phyloP scores from a whole-genome alignment of 2,329 filamentous ascomycete genomes.

The Fonsecaea pedrosoi region DNA sequence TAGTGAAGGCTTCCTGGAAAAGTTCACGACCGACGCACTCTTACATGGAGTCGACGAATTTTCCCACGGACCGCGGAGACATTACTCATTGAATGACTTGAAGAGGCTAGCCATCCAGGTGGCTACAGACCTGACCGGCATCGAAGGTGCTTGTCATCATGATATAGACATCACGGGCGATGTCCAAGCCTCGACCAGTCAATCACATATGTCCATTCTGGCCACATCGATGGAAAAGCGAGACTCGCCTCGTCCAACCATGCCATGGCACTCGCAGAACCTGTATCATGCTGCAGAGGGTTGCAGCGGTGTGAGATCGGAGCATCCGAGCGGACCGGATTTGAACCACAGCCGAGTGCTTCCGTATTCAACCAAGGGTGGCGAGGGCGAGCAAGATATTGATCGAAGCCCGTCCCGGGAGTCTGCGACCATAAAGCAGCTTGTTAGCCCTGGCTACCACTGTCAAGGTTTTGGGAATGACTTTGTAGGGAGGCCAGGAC shows the following conservation, averaged over 20 bases:
- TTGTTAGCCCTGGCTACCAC: background rate
- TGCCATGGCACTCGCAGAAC: background rate
- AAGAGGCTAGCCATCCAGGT: slow-evolving; percentile 23
- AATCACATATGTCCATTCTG: background rate
- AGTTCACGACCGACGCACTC: slow-evolving; percentile 25
- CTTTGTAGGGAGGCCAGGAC: background rate
- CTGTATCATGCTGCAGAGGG: background rate
- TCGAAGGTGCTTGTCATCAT: background rate
- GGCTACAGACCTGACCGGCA: background rate
- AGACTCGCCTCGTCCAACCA: background rate
- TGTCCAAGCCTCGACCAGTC: background rate
- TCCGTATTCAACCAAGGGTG: background rate
- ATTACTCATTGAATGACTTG: slow-evolving; percentile 34
- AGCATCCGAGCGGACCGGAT: background rate
- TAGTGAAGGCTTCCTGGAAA: slow-evolving; percentile 13
- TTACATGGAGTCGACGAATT: slow-evolving; percentile 23
- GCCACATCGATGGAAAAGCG: background rate
- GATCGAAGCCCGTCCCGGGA: background rate
- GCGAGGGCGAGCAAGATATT: background rate
- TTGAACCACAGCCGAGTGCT: background rate
- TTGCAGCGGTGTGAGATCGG: background rate
- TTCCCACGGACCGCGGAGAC: slow-evolving; percentile 6
- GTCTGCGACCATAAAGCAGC: background rate
- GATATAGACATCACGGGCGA: background rate
- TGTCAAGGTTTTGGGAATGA: background rate